Conservation (phyloP, 2,329 filamentous ascomycete species). For the Diaporthe australafricana region DNA sequence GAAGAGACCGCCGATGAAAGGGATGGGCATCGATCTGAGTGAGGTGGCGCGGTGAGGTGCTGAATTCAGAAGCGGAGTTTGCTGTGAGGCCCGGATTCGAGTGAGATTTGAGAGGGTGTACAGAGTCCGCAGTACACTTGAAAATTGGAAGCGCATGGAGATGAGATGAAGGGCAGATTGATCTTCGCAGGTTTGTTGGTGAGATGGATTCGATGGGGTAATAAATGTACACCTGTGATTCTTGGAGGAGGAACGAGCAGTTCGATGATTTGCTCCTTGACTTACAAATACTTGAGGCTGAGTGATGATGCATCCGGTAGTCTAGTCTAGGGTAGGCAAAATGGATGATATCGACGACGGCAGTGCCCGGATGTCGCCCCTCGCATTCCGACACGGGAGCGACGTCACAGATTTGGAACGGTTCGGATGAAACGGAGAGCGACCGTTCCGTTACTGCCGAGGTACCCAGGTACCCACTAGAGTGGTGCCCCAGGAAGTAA, state of each 20-base stretch:
- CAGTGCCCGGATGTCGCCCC: constrained; percentile 21
- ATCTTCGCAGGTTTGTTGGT: background rate
- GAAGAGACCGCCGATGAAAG: constrained; percentile 83
- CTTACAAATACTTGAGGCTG: constrained; percentile 35
- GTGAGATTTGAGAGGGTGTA: constrained; percentile 60
- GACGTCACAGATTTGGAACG: constrained; percentile 34
- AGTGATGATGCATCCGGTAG: constrained; percentile 4
- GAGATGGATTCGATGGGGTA: background rate
- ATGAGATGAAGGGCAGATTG: background rate
- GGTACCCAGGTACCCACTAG: background rate
- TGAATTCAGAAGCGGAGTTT: constrained; percentile 36
- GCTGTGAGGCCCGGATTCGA: constrained; percentile 46
- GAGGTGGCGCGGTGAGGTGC: constrained; percentile 43
- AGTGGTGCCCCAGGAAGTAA: no score
- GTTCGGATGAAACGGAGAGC: constrained; percentile 1
- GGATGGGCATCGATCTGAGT: constrained; percentile 78
- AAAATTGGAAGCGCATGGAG: constrained; percentile 63
- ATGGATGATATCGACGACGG: constrained; percentile 27
- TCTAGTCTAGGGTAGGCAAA: no score
- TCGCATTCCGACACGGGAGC: constrained; percentile 15
- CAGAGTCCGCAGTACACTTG: constrained; percentile 58
- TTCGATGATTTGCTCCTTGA: background rate
- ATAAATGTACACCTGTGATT: background rate
- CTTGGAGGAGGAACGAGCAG: constrained; percentile 36
- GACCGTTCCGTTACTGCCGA: background rate